phyloP scores from a whole-genome alignment of 352 stramenopile species.

The Paralagenidium karlingii region DNA sequence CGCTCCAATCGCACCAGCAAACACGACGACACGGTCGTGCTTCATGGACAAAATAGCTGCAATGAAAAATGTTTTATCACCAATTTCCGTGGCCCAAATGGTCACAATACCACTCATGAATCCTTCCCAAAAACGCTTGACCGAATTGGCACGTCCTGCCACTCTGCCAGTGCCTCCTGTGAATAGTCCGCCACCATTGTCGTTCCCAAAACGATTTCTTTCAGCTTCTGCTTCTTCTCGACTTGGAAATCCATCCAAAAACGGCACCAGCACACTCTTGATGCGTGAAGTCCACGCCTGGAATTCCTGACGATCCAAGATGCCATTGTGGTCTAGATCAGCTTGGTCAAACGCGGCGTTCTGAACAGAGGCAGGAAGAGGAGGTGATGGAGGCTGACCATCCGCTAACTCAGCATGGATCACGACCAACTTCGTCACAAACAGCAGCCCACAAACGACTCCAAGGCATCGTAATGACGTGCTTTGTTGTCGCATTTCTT shows the following conservation, averaged over 20 bases:
- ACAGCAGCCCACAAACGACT: no score
- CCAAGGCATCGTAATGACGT: no score
- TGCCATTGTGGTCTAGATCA: constrained; percentile 56
- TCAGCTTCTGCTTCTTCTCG: no score
- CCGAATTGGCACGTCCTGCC: constrained; percentile 10
- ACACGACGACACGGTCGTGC: constrained; percentile 91
- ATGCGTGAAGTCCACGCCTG: constrained; percentile 36
- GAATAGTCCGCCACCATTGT: constrained; percentile 1
- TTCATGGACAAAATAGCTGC: constrained; percentile 96
- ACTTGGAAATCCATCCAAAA: no score
- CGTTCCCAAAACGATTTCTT: no score
- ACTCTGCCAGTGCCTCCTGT: constrained; percentile 4
- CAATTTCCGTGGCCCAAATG: constrained; percentile 98
- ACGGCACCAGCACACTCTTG: constrained; percentile 35
- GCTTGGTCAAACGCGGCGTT: constrained; percentile 44
- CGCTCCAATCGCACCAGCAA: constrained; percentile 90
- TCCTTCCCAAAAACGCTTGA: constrained; percentile 79
- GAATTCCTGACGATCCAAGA: constrained; percentile 54
- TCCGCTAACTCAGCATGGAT: no score
- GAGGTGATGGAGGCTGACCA: no score
- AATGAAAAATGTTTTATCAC: constrained; percentile 99
- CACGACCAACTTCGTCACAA: no score
- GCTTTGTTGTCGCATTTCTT: no score
- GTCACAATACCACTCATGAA: constrained; percentile 86
- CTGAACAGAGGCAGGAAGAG: constrained; percentile 7